phyloP scores from a whole-genome alignment of 805 yeast genomes.

The Candida hispaniensis region DNA sequence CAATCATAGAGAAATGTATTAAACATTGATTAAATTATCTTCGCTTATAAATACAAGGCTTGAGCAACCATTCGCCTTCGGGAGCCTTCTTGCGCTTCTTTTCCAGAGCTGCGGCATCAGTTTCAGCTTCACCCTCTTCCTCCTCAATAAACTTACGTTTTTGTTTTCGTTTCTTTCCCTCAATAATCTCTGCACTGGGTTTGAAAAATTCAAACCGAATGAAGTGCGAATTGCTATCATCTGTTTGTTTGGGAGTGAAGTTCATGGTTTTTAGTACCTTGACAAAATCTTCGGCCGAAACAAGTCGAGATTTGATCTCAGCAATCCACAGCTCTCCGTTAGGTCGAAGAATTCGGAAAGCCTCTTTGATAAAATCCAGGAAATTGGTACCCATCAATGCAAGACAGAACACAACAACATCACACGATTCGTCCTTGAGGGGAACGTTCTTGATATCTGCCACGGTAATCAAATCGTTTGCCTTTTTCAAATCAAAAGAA shows the following conservation, averaged over 20 bases:
- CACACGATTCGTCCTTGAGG: constrained; percentile 61
- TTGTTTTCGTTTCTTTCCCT: constrained; percentile 31
- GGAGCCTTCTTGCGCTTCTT: constrained; percentile 9
- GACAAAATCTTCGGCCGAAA: constrained; percentile 60
- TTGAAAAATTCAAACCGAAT: constrained; percentile 89
- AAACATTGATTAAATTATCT: constrained; percentile 33
- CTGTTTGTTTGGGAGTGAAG: constrained; percentile 79
- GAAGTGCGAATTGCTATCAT: constrained; percentile 83
- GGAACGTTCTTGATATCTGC: constrained; percentile 94
- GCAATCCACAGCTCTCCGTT: constrained; percentile 96
- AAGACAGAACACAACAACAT: constrained; percentile 84
- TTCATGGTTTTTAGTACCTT: constrained; percentile 68
- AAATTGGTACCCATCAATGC: constrained; percentile 97
- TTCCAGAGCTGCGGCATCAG: constrained; percentile 22
- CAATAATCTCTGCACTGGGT: constrained; percentile 59
- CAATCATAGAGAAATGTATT: constrained; percentile 20
- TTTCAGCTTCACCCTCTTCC: constrained; percentile 45
- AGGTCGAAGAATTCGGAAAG: constrained; percentile 74
- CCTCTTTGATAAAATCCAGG: constrained; percentile 83
- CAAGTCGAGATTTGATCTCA: constrained; percentile 86
- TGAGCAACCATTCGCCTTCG: constrained; percentile 70
- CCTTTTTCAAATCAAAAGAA: constrained; percentile 83
- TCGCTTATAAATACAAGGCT: constrained; percentile 93
- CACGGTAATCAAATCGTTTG: constrained; percentile 86
- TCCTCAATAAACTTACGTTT: constrained; percentile 48